Conservation (phyloP, 768 basidiomycete genomes). For the Fomitopsis serialis region DNA sequence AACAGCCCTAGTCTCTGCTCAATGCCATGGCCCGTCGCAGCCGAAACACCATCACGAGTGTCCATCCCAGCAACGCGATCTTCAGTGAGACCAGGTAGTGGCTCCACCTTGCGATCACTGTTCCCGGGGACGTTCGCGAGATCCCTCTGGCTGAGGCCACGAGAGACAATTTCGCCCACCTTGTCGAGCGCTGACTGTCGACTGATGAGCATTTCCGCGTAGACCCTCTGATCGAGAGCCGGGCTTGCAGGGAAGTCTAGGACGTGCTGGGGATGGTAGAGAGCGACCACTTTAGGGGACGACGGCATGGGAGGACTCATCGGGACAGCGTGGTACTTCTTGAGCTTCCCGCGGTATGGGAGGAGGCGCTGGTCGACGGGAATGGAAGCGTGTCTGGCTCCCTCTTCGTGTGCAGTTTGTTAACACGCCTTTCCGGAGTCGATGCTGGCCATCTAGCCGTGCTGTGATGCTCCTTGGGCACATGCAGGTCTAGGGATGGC, state of each 20-base stretch:
- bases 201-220: slow-evolving; percentile 22
- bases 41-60: neutral
- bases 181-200: slow-evolving; percentile 21
- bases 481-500: slow-evolving; percentile 8
- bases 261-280: neutral
- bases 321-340: slow-evolving; percentile 11
- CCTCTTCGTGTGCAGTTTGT: slow-evolving; percentile 15
- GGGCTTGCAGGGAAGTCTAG: neutral
- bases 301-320: neutral
- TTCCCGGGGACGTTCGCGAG: slow-evolving; percentile 4
- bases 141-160: slow-evolving; percentile 22
- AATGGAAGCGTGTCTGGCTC: slow-evolving; percentile 18
- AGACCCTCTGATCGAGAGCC: slow-evolving; percentile 8
- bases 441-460: neutral
- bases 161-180: slow-evolving; percentile 25
- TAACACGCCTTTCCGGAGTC: slow-evolving; percentile 1
- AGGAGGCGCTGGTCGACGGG: slow-evolving; percentile 10
- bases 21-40: slow-evolving; percentile 7
- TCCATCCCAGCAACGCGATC: neutral
- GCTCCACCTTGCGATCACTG: neutral
- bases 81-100: neutral
- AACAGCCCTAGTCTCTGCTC: slow-evolving; percentile 13
- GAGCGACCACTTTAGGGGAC: neutral
- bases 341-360: slow-evolving; percentile 16
- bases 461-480: neutral